phyloP scores from a whole-genome alignment of 208 protist species.

The Crithidia expoeki region DNA sequence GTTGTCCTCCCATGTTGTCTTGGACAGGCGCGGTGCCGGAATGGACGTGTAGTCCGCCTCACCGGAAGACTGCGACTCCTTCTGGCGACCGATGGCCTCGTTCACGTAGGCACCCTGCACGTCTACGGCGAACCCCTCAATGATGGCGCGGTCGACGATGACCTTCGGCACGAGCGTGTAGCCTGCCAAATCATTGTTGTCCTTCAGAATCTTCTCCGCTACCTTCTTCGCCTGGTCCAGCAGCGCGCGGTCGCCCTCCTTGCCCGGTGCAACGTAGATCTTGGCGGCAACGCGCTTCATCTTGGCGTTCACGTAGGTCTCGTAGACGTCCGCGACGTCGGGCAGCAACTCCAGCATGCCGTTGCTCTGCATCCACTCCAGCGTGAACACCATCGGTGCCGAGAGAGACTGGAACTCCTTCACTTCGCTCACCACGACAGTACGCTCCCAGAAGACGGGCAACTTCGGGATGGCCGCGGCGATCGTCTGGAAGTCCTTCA shows the following conservation, averaged over 20 bases:
- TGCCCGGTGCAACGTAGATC: conserved; percentile 83
- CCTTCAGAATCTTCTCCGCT: conserved; percentile 73
- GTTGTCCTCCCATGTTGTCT: conserved; percentile 86
- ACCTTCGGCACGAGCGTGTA: conserved; percentile 75
- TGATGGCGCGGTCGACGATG: conserved; percentile 83
- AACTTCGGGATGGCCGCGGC: conserved; percentile 63
- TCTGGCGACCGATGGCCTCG: conserved; percentile 63
- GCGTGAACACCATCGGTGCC: conserved; percentile 79
- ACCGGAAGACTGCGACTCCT: conserved; percentile 33
- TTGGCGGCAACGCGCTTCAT: conserved; percentile 81
- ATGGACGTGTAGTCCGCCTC: conserved; percentile 89
- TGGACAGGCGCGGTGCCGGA: conserved; percentile 53
- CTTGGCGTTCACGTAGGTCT: conserved; percentile 89
- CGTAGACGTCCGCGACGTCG: conserved; percentile 84
- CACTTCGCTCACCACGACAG: conserved; percentile 60
- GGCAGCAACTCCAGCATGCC: conserved; percentile 86
- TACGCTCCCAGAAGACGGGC: conserved; percentile 92
- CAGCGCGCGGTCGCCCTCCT: conserved; percentile 48
- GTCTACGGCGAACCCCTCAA: conserved; percentile 88
- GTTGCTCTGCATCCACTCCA: conserved; percentile 93
- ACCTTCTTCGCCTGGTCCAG: conserved; percentile 69
- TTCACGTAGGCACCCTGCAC: conserved; percentile 84
- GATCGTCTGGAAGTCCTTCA: conserved; percentile 86
- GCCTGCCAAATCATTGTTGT: conserved; percentile 67
- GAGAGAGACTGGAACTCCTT: conserved; percentile 85